phyloP scores from a whole-genome alignment of 345 rosid species.

The Zanthoxylum bungeanum region DNA sequence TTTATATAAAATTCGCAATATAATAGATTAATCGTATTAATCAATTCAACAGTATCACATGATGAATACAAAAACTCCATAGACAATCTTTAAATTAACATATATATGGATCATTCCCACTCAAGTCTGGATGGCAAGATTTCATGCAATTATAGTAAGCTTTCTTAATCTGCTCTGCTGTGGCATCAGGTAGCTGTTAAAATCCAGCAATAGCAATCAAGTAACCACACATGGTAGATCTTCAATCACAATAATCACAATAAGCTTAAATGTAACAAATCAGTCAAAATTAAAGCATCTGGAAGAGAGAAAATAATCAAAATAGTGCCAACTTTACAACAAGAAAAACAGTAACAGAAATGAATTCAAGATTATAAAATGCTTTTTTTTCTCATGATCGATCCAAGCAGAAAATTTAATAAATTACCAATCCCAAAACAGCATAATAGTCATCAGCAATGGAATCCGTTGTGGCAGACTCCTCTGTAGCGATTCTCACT shows the following conservation, averaged over 20 bases:
- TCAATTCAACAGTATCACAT: too few species aligned
- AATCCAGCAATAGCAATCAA: not conserved
- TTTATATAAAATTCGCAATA: too few species aligned
- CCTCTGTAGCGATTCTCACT: slow-evolving; percentile 53
- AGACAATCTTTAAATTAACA: too few species aligned
- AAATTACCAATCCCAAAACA: slow-evolving; percentile 80
- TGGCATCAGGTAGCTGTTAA: slow-evolving; percentile 80
- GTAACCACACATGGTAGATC: not conserved
- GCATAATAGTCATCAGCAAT: slow-evolving; percentile 82
- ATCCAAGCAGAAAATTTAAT: not conserved
- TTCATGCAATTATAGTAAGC: slow-evolving; percentile 98
- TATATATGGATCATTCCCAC: slow-evolving; percentile 78
- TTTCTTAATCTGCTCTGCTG: slow-evolving; percentile 80
- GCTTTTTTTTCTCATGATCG: not conserved
- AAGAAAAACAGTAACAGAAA: not conserved
- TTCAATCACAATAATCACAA: too few species aligned
- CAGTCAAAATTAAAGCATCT: not conserved
- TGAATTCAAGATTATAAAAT: not conserved
- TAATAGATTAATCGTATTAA: too few species aligned
- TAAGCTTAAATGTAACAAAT: not conserved
- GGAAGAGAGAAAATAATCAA: not conserved
- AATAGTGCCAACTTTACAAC: not conserved
- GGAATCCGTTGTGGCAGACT: slow-evolving; percentile 39
- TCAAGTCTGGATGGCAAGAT: slow-evolving; percentile 93
- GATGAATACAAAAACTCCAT: too few species aligned